Base-by-base conservation (phyloP, 2,329 filamentous ascomycete genomes). In the Cordyceps militaris region DNA sequence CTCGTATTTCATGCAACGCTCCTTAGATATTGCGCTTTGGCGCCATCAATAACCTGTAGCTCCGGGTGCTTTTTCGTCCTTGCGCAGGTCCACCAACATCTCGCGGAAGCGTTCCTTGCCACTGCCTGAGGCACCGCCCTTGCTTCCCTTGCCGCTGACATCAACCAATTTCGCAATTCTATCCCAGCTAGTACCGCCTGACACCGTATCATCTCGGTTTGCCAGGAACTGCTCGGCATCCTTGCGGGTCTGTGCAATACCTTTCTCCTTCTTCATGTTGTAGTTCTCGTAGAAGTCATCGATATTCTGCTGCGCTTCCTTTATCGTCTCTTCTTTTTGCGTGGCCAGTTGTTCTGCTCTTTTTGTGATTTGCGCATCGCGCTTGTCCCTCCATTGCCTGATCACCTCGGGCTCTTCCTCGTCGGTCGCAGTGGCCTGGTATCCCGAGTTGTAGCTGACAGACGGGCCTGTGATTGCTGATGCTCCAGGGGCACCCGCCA, bases 221-320 rank as follows among this genome's bases (percentile, higher is more conserved):
- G 83, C 86, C 48, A 97, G 77, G 74, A 97, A 99, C 69, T 96
- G 86, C 68, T 97, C 93, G 7, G 93, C 94, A 66, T 99, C 94
- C 72, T 89, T 88, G 67, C 87, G 85, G 58, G 93, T 94, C 77
- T 96, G 90, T 23, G 87, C 80, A 64, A 97, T 87, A 60, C 83
- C 84, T 82, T 97, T 97, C 72, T 99, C 94, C 73, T 94, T 93
- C 78, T 97, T 96, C 73, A 88, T 86, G 79, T 97, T 97, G 80
- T 99, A 99, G 75, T 96, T 97, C 70, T 97, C 92, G 79, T 99
- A 99, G 76, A 97, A 99, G 72, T 97, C 94, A 71, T 99, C 94
- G 63, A 99, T 96, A 72, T 95, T 94, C 71, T 92, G 83, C 69
- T 91, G 91, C 11, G 94, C 94, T 65, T 94, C 91, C 71, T 90